Conservation (phyloP, 148 eudicot species). For the Arbutus unedo region DNA sequence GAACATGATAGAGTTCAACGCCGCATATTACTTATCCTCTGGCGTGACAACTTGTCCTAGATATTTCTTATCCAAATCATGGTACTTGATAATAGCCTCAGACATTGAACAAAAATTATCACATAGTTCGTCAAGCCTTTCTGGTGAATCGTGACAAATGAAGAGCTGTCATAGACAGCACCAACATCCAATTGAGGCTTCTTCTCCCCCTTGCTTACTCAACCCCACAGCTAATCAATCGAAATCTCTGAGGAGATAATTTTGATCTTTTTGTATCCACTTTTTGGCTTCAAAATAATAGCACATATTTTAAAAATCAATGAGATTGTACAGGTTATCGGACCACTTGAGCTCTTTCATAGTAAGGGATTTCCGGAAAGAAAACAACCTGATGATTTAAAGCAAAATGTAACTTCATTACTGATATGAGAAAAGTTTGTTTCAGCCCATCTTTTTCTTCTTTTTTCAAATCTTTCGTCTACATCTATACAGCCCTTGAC, state of each 20-base stretch:
- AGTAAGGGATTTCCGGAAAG: conserved; percentile 40
- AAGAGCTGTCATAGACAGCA: conserved; percentile 91
- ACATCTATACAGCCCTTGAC: too few relatives aligned
- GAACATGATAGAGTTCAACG: conserved; percentile 85
- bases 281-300: conserved; percentile 76
- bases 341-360: conserved; percentile 91
- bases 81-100: conserved; percentile 79
- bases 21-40: conserved; percentile 81
- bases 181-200: conserved; percentile 78
- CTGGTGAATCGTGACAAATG: conserved; percentile 80
- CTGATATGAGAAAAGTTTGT: too few relatives aligned
- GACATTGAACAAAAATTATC: conserved; percentile 87
- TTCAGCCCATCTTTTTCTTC: too few relatives aligned
- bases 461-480: too few relatives aligned
- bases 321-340: conserved; percentile 62
- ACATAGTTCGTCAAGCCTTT: conserved; percentile 64
- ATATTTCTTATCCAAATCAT: conserved; percentile 70
- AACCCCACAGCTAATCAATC: conserved; percentile 69
- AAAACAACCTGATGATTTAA: neutral
- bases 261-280: conserved; percentile 32
- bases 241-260: conserved; percentile 66
- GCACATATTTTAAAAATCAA: conserved; percentile 65
- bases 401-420: neutral
- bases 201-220: conserved; percentile 31
- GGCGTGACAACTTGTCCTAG: conserved; percentile 69